Evolutionary conservation across 2,329 filamentous ascomycete genomes (phyloP).

Genomic region (Amesomyces nigricolor): DNA sequence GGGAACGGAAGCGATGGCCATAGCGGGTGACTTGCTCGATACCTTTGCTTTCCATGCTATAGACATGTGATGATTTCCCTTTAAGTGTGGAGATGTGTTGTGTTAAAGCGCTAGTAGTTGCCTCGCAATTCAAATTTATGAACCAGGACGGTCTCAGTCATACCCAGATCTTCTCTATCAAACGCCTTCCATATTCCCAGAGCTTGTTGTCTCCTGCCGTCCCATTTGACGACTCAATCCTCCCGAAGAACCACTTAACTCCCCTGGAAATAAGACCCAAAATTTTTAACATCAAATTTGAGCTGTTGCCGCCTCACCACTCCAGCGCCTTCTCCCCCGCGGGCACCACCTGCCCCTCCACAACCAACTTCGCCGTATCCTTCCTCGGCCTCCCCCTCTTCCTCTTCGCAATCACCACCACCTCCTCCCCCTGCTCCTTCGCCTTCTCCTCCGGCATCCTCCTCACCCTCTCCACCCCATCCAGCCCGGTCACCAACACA

Average conservation of each 20-base stretch:
- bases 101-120: background rate
- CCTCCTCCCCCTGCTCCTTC: background rate
- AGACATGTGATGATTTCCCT: background rate
- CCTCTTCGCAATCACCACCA: background rate
- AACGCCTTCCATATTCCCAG: too few species aligned
- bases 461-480: background rate
- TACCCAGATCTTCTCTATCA: too few species aligned
- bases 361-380: background rate
- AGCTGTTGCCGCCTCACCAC: constrained; percentile 1
- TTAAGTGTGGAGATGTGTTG: background rate
- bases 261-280: background rate
- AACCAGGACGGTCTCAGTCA: too few species aligned
- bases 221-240: too few species aligned
- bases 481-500: background rate
- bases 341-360: background rate
- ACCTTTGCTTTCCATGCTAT: constrained; percentile 6
- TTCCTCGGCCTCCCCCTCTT: constrained; percentile 4
- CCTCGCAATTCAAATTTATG: background rate
- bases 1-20: background rate
- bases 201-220: too few species aligned
- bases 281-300: background rate
- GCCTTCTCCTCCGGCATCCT: background rate
- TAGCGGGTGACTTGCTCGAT: constrained; percentile 9
- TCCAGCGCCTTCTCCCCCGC: background rate
- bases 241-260: background rate